Evolutionary conservation across 352 stramenopile species (phyloP), one percentile per base, ranked within the genome.

Genomic region (Phytophthora palmivora): DNA sequence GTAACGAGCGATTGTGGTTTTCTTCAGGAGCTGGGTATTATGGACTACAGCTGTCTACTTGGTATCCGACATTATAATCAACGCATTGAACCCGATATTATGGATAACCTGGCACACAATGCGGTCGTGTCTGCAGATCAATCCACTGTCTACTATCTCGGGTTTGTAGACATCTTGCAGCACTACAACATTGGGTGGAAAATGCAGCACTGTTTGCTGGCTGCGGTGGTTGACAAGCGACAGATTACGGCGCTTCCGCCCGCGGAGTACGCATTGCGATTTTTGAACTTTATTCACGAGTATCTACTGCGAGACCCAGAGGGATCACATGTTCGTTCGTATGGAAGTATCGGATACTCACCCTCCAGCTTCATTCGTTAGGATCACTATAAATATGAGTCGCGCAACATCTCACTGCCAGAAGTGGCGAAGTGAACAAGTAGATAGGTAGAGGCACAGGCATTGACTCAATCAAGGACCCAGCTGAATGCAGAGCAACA

Each of bases 101-200:
- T 92, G 33, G 73, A 84, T 15, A 72, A 72, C 32, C 46, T 92
- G 26, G 81, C 80, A 6, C 77, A 91, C 54, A 95, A 95, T 62
- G 87, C 87, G 3, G 79, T 95, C 2, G 77, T 93, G n/a, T 92
- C 87, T 1, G 78, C 80, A 2, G 79, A 93, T 38, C 72, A 88
- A 36, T 78, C 55, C 6, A 80, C 76, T 4, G 78, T 94, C 21
- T 95, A 95, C 70, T 95, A 93, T 42, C 66, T 95, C 11, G 87
- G 84, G 15, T 95, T 94, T 51, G 84, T 94, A 28, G 87, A 95
- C 48, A 92, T 95, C 15, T 65, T 95, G 51, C 87, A 95, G 67
- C 74, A 92, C 58, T 95, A 95, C 71, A 92, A 86, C 42, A 75
- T 92, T 32, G 83, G 81, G 24, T 95, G 87, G 87, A 91, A 95